Evolutionary conservation across 345 rosid species (phyloP), one percentile per base, ranked within the genome.

Genomic region (Lepidium sativum): DNA sequence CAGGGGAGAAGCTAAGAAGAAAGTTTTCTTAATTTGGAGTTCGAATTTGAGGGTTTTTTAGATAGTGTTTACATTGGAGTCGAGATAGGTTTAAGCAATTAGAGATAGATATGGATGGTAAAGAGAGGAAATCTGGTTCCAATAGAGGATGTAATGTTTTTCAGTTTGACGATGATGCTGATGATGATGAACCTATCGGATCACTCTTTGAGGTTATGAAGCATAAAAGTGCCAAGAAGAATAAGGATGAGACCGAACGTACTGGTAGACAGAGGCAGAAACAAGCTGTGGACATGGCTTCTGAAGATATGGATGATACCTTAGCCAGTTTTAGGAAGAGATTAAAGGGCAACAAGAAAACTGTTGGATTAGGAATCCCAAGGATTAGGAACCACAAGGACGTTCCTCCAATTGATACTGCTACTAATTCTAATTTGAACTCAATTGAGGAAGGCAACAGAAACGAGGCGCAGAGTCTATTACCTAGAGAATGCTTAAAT

Each of bases 221-320:
- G 74, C 64, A 79, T 7, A 81, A 79, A 63, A 83, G 79, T 57
- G 64, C 82, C 32, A 83, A 75, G 76, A 88, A 77, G 84, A 80
- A 37, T 56, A 91, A 81, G 78, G 72, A 6, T 37, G 82, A 69
- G 23, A 62, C 63, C 41, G 86, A 80, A 32, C 63, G 50, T 21
- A 54, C 29, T 23, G 66, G 57, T 4, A 63, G 63, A 17, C 70
- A 72, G 65, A 70, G 73, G 41, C 72, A 35, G 54, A 78, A 49
- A 70, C 81, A 72, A 41, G 63, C 13, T 35, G 75, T 34, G 70
- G 77, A 62, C 43, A 83, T 70, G 54, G 92, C 78, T 62, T 79
- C 81, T 55, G 97, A 84, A 69, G 95, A 85, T 32, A 86, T 95
- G 97, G 88, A 85, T 75, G 99, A 86, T 64, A 95, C 99, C 1